phyloP scores from a whole-genome alignment of 179 eudicot species.

The Sideroxylon spinosum region DNA sequence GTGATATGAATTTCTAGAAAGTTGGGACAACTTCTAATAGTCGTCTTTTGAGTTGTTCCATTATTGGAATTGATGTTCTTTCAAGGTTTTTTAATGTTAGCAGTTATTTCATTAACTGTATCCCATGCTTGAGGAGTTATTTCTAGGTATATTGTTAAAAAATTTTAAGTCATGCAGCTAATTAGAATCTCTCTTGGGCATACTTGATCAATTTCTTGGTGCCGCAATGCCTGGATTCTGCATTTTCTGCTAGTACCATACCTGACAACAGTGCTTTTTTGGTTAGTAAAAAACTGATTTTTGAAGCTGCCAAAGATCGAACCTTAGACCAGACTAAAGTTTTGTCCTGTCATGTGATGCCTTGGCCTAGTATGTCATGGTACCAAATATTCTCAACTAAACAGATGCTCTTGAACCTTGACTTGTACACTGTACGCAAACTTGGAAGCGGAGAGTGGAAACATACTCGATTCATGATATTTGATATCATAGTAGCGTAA shows the following conservation, averaged over 20 bases:
- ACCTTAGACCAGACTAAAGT: no score
- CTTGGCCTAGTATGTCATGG: neutral
- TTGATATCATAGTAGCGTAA: neutral
- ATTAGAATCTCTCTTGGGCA: neutral
- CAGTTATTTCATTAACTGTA: neutral
- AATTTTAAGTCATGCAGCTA: slow-evolving; percentile 1
- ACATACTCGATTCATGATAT: neutral
- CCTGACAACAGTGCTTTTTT: neutral
- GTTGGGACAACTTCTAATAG: neutral
- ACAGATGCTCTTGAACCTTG: neutral
- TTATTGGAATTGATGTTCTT: neutral
- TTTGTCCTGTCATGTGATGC: neutral
- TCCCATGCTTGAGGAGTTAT: neutral
- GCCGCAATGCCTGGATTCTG: neutral
- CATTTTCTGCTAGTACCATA: neutral
- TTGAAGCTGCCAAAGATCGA: no score
- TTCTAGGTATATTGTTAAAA: neutral
- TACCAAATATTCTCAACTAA: neutral
- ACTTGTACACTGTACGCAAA: neutral
- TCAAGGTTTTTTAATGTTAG: neutral
- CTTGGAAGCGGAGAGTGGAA: slow-evolving; percentile 7
- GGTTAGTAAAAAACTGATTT: no score
- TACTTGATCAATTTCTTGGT: slow-evolving; percentile 5
- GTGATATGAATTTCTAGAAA: slow-evolving; percentile 24
- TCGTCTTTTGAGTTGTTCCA: neutral